A percentile compares a stretch with the other conserved stretches of the same genome.
These are phyloP conservation scores for Aspergillus aculeatus DNA, from an alignment of 2,329 filamentous ascomycete species.

Conservation along the genomic window DNA sequence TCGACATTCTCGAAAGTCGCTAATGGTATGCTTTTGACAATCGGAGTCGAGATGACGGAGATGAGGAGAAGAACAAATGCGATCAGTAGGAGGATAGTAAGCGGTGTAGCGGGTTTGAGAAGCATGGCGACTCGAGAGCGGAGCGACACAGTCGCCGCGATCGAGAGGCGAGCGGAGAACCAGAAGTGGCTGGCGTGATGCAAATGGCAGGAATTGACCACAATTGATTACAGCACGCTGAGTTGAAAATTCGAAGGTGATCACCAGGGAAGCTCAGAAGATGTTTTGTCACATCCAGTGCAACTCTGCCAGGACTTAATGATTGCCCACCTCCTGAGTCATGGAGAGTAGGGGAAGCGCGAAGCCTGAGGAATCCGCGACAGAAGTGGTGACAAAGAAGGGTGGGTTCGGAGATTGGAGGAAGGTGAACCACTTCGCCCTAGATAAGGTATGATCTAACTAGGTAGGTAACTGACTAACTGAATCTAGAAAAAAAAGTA, in stretches of 20 bases:
- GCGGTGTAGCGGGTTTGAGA: constrained; percentile 87
- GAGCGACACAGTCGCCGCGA: constrained; percentile 10
- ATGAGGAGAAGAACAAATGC: constrained; percentile 84
- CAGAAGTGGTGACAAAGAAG: neutral
- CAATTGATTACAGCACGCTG: neutral
- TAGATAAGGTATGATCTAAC: neutral
- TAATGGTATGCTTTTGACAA: constrained; percentile 81
- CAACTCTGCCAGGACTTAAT: neutral
- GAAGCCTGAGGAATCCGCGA: constrained; percentile 1
- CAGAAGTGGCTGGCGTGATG: neutral
- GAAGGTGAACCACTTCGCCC: neutral
- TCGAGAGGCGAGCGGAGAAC: constrained; percentile 1
- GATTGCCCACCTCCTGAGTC: neutral
- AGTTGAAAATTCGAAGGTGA: neutral
- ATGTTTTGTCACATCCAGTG: neutral
- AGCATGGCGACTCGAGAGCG: constrained; percentile 54
- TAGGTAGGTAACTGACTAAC: neutral
- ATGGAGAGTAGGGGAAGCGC: neutral
- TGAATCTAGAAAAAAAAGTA: neutral
- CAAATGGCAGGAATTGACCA: neutral
- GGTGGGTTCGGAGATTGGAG: neutral
- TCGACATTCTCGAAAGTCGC: constrained; percentile 72
- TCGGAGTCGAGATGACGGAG: constrained; percentile 84
- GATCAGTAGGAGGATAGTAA: constrained; percentile 78
- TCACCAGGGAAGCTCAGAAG: neutral